Conservation (phyloP, 768 basidiomycete species). For the Amanita muscaria region DNA sequence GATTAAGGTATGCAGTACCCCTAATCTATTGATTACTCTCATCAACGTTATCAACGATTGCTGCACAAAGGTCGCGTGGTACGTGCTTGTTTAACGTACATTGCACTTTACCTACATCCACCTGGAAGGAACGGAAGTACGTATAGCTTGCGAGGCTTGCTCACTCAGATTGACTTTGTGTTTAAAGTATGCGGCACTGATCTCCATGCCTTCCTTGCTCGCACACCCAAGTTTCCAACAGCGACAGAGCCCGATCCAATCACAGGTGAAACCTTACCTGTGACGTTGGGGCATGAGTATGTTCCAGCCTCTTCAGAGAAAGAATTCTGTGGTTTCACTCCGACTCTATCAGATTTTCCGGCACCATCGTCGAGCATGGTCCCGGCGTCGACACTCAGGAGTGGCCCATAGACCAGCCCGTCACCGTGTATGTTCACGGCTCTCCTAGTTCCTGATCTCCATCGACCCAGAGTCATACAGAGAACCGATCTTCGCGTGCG, state of each 20-base stretch:
- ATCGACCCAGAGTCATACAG: constrained; percentile 15
- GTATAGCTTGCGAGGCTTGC: constrained; percentile 9
- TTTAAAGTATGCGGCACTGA: constrained; percentile 37
- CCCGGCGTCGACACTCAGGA: constrained; percentile 22
- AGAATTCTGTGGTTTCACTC: not conserved
- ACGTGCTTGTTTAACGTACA: constrained; percentile 4
- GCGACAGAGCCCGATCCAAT: constrained; percentile 24
- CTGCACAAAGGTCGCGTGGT: constrained; percentile 24
- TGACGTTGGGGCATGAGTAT: constrained; percentile 40
- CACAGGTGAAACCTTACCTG: constrained; percentile 31
- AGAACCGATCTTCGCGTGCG: constrained; percentile 35
- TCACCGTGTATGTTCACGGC: constrained; percentile 21
- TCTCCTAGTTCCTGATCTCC: constrained; percentile 1
- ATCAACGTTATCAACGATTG: not conserved
- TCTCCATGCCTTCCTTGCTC: constrained; percentile 32
- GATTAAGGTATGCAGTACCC: constrained; percentile 28
- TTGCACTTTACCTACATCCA: not conserved
- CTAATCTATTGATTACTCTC: not conserved
- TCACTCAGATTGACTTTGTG: not conserved
- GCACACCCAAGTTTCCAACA: constrained; percentile 22
- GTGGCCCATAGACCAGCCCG: constrained; percentile 27
- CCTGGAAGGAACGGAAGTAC: constrained; percentile 24
- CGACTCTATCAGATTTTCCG: constrained; percentile 21
- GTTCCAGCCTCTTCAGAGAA: constrained; percentile 2
- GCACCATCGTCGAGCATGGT: constrained; percentile 27